A percentile compares a stretch with the other conserved stretches of the same genome.
phyloP scores from a whole-genome alignment of 1,284 basidiomycete genomes.

The Inonotus obliquus region DNA sequence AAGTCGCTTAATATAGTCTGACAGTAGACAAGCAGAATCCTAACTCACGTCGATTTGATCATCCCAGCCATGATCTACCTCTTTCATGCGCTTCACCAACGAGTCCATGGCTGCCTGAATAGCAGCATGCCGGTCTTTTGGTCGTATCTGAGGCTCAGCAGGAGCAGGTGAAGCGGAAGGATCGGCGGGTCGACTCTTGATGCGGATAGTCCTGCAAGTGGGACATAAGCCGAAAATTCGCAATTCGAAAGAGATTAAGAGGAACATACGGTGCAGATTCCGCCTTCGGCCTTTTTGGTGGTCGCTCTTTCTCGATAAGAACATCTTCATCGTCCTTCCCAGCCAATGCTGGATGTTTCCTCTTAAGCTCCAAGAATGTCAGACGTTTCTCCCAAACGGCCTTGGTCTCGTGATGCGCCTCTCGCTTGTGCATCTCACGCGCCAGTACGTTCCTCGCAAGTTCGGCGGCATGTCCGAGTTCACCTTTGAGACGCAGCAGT shows the following conservation, averaged over 20 bases:
- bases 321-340: conserved; percentile 82
- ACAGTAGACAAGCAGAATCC: background rate
- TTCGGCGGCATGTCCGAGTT: conserved; percentile 70
- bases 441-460: conserved; percentile 65
- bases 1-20: conserved; percentile 14
- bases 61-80: conserved; percentile 80
- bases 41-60: conserved; percentile 72
- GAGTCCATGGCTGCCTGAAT: conserved; percentile 68
- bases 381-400: conserved; percentile 79
- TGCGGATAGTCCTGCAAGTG: conserved; percentile 20
- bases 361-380: conserved; percentile 75
- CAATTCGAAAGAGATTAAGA: background rate
- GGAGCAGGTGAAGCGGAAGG: conserved; percentile 38
- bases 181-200: conserved; percentile 47
- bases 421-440: conserved; percentile 76
- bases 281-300: conserved; percentile 52
- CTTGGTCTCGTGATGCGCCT: conserved; percentile 52
- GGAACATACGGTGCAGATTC: conserved; percentile 36
- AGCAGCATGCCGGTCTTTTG: conserved; percentile 58
- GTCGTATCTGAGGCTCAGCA: conserved; percentile 48
- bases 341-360: conserved; percentile 63
- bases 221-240: background rate
- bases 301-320: conserved; percentile 69
- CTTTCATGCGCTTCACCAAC: conserved; percentile 62
- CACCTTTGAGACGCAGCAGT: conserved; percentile 73